Conservation (phyloP, 1,284 basidiomycete species). For the Trichosporon inkin region DNA sequence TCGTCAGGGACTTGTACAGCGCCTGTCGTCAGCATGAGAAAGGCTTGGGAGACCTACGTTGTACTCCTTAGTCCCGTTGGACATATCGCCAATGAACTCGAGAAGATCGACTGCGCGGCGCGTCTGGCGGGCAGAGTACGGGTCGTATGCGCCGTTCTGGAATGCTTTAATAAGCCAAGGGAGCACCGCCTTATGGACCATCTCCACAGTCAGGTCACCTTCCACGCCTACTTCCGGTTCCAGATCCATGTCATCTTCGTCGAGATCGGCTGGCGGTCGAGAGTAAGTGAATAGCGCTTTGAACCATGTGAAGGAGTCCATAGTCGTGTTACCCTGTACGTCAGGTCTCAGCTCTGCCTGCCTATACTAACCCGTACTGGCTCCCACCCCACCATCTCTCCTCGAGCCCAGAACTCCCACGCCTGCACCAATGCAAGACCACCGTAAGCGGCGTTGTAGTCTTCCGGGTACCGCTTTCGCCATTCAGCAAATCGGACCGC, state of each 20-base stretch:
- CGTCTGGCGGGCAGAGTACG: constrained; percentile 68
- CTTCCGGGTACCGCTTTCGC: constrained; percentile 71
- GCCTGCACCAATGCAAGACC: constrained; percentile 81
- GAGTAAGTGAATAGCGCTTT: constrained; percentile 71
- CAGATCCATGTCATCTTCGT: constrained; percentile 49
- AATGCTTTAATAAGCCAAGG: constrained; percentile 69
- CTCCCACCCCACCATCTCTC: constrained; percentile 84
- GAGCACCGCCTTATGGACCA: constrained; percentile 77
- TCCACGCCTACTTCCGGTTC: constrained; percentile 67
- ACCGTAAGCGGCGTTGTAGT: constrained; percentile 82
- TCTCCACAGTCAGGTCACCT: constrained; percentile 79
- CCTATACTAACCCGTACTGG: constrained; percentile 64
- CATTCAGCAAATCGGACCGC: constrained; percentile 71
- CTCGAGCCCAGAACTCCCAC: constrained; percentile 92
- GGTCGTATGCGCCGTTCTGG: constrained; percentile 70
- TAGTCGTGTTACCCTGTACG: constrained; percentile 56
- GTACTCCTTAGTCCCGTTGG: constrained; percentile 59
- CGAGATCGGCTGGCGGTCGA: constrained; percentile 51
- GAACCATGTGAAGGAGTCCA: constrained; percentile 84
- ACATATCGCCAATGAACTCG: constrained; percentile 77
- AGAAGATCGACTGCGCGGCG: constrained; percentile 65
- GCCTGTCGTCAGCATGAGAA: constrained; percentile 51
- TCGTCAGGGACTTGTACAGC: constrained; percentile 66
- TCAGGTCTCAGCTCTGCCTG: neutral
- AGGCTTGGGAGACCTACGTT: constrained; percentile 56